Evolutionary conservation across 2,329 filamentous ascomycete species (phyloP), one percentile per base, ranked within the genome.

Genomic region (Aspergillus candidus): DNA sequence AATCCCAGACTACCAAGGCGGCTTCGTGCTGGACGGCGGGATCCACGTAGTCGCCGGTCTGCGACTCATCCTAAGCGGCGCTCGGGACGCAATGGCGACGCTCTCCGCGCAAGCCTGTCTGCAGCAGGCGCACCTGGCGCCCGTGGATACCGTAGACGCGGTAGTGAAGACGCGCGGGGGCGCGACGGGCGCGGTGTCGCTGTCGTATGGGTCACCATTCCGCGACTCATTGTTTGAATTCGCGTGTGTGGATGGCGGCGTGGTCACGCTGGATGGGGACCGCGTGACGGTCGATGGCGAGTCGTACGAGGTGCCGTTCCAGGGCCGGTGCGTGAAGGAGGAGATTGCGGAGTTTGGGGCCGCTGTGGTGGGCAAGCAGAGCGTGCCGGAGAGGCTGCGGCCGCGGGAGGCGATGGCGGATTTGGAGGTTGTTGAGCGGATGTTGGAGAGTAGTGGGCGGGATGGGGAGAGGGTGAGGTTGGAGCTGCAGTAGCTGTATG

Each of bases 1-100:
- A 57, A 68, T 55, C 12, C 77, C 78, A 0, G 68, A 69, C 29
- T 73, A 80, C 53, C 77, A 80, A 55, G 78, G 78, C 14, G 78
- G 78, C 1, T 80, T 80, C 48, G 51, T 82, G 36, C 68, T 82
- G 2, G 78, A 82, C 46, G 77, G 74, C 3, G 78, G 78, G 2
- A 72, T 81, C 12, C 78, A 81, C 52, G 74, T 74, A 46, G 59
- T 76, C 29, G 77, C 78, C 18, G 75, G 63, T 2, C 67, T 76
- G 32, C 65, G 78, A 15, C 50, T 75, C 33, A 55, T 80, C 44
- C 60, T 80, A 4, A 65, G 73, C 33, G 46, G 61, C 1, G 57
- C 68, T 5, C 22, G 3, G 10, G 69, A 73, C 35, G 65, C 67
- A 2, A 59, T 72, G 32, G 62, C 67, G 3, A 64, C 60, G 15